Evolutionary conservation across 2,329 filamentous ascomycete genomes (phyloP), one percentile per base, ranked within the genome.

Genomic region (Colletotrichum liriopes): DNA sequence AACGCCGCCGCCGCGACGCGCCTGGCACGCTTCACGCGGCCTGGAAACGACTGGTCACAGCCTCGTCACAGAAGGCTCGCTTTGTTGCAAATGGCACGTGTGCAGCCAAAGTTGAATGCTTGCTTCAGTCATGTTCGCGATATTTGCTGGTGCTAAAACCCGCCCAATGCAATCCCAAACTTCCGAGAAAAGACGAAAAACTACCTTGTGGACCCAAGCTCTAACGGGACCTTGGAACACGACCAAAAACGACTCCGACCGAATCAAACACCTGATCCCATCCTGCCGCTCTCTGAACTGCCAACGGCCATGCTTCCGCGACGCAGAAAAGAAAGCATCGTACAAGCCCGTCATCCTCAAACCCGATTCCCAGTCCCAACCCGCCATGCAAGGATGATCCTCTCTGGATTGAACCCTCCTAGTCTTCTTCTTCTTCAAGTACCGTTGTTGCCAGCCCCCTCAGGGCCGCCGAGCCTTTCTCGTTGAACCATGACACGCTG

Each of bases 401-500:
- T 32, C 35, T 45, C 32, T 64, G 51, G 37, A 49, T n/a, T 20
- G 35, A 63, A 52, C 39, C 45, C n/a, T 16, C 14, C 29, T 4
- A 12, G 14, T 29, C 49, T n/a, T 9, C 8, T 23, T 18, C 16
- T 37, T 23, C 37, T 20, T 65, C 60, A 72, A 18, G 52, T 62
- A 32, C 68, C 63, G 45, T 45, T 59, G 45, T 56, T 66, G 26
- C 47, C 56, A 16, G 70, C 54, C 6, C 72, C 72, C 23, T 74
- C 73, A 5, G 64, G 47, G 8, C 71, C 73, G 5, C 72, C 73
- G 18, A 92, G 82, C 73, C 87, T 84, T 77, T 90, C 87, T 62
- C 89, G 83, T 78, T 90, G 89, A 65, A 91, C 84, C 84, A 92
- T 92, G 73, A 92, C 90, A 61, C 90, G 84, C 78, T 91, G 86